Evolutionary conservation across 148 eudicot genomes (phyloP).

Genomic region (Spergularia bocconei): DNA sequence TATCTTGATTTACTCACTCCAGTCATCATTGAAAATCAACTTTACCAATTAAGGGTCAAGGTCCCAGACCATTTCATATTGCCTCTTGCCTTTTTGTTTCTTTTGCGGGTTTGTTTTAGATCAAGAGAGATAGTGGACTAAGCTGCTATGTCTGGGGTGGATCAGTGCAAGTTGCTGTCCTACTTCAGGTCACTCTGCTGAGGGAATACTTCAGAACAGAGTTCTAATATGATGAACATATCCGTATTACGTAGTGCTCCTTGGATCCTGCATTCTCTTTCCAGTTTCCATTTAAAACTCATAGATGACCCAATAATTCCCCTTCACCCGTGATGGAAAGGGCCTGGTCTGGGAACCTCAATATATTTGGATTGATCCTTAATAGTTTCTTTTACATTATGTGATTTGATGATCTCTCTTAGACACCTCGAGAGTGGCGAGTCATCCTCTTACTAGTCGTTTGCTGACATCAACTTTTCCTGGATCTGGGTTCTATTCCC

Average conservation of each 20-base stretch:
- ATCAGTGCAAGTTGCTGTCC: slow-evolving; percentile 29
- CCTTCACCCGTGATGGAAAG: slow-evolving; percentile 34
- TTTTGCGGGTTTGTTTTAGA: slow-evolving; percentile 33
- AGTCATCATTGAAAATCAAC: slow-evolving; percentile 25
- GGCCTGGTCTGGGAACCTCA: slow-evolving; percentile 44
- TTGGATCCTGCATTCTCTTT: slow-evolving; percentile 39
- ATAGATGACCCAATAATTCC: slow-evolving; percentile 24
- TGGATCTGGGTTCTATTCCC: slow-evolving; percentile 47
- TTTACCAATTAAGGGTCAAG: slow-evolving; percentile 29
- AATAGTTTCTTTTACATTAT: slow-evolving; percentile 36
- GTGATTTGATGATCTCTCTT: slow-evolving; percentile 45
- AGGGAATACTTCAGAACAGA: slow-evolving; percentile 48
- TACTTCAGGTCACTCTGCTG: slow-evolving; percentile 38
- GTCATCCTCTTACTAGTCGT: slow-evolving; percentile 41
- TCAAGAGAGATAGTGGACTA: slow-evolving; percentile 38
- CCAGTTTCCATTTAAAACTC: slow-evolving; percentile 38
- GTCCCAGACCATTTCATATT: slow-evolving; percentile 14
- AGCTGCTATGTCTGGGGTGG: slow-evolving; percentile 42
- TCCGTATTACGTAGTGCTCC: slow-evolving; percentile 42
- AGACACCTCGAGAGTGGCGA: slow-evolving; percentile 44
- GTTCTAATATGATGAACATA: slow-evolving; percentile 41
- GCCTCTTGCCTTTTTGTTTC: slow-evolving; percentile 36
- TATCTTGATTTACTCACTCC: slow-evolving; percentile 22
- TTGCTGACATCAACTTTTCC: slow-evolving; percentile 64
- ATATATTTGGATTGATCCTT: slow-evolving; percentile 46